Evolutionary conservation across 768 basidiomycete species (phyloP).

Genomic region (Lactarius tabidus): DNA sequence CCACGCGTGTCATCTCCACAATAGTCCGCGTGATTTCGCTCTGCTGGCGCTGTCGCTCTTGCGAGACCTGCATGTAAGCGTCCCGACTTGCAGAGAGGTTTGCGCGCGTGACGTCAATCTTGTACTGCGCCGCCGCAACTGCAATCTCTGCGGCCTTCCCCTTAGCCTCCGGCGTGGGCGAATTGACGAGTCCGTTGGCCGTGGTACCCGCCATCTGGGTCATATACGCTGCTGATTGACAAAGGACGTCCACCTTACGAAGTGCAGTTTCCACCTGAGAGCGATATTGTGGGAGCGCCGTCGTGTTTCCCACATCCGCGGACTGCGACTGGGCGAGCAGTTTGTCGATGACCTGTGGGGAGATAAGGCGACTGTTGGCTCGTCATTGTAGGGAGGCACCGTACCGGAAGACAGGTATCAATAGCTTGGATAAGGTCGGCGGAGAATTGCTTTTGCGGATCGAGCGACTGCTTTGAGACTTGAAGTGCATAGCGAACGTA

Average conservation of each 20-base stretch:
- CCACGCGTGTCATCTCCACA: constrained; percentile 1
- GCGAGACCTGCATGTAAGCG: constrained; percentile 1
- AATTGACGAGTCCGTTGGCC: constrained; percentile 1
- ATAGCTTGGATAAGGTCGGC: constrained; percentile 1
- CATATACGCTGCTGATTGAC: neutral
- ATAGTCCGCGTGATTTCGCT: constrained; percentile 2
- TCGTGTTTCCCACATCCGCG: neutral
- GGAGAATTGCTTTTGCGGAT: neutral
- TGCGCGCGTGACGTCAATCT: neutral
- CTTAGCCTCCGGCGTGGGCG: neutral
- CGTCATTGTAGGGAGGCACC: neutral
- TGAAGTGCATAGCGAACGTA: neutral
- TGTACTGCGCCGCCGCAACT: neutral
- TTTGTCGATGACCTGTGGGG: neutral
- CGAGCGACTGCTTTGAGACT: neutral
- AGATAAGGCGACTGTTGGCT: neutral
- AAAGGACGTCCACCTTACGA: neutral
- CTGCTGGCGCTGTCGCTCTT: constrained; percentile 6
- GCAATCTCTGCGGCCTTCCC: constrained; percentile 2
- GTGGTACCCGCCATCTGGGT: constrained; percentile 5
- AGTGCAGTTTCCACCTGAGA: neutral
- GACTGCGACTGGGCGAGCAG: neutral
- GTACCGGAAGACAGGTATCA: neutral
- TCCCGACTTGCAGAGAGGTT: constrained; percentile 1
- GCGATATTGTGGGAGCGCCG: neutral